These are phyloP conservation scores for Alternaria rosae DNA, from an alignment of 2,329 filamentous ascomycete genomes.

Conservation along the genomic window DNA sequence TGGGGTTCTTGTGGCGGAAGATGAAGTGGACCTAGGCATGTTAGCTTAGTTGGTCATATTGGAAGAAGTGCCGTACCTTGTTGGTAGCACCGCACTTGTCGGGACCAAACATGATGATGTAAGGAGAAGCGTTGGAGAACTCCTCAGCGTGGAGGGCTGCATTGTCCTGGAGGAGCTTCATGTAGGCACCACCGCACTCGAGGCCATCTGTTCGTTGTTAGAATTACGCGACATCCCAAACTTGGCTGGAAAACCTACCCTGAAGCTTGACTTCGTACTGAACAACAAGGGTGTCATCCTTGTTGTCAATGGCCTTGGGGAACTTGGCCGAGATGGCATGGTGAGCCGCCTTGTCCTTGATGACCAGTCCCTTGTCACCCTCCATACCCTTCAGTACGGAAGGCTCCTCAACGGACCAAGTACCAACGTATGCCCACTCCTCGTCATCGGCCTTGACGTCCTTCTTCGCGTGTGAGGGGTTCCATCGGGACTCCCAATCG, in stretches of 20 bases:
- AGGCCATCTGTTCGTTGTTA: conserved; percentile 73
- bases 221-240: conserved; percentile 5
- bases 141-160: conserved; percentile 96
- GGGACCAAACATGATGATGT: conserved; percentile 99
- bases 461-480: conserved; percentile 96
- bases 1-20: conserved; percentile 99
- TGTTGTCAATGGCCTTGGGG: conserved; percentile 94
- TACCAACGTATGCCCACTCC: conserved; percentile 97
- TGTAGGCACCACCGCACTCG: conserved; percentile 97
- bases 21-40: conserved; percentile 77
- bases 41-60: conserved; percentile 26
- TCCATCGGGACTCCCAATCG: conserved; percentile 94
- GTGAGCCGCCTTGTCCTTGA: conserved; percentile 98
- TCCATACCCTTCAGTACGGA: conserved; percentile 88
- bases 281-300: conserved; percentile 94
- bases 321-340: conserved; percentile 99
- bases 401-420: conserved; percentile 97
- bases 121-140: conserved; percentile 96
- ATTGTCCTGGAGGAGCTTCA: conserved; percentile 98
- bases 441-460: conserved; percentile 76
- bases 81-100: conserved; percentile 99
- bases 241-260: conserved; percentile 66
- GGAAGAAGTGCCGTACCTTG: conserved; percentile 70
- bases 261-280: conserved; percentile 99
- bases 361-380: conserved; percentile 93